Base-by-base conservation (phyloP, 495 filamentous ascomycete species). In the Aspergillus heteromorphus region DNA sequence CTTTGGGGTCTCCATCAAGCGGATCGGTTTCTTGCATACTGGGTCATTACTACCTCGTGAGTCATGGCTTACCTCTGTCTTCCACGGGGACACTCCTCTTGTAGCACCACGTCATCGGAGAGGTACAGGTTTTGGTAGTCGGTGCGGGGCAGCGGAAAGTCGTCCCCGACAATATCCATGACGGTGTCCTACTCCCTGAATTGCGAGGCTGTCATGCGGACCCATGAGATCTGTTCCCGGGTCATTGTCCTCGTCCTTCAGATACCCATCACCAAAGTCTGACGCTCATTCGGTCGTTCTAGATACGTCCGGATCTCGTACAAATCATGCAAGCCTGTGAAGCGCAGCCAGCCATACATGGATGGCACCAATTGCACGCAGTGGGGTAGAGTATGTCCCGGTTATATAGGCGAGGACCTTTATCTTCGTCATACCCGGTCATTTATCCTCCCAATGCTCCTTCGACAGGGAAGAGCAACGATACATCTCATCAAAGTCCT, bases 231-330 rank as follows among this genome's bases (percentile, higher is more conserved):
- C 2, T 57, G 49, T 18, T 73, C 67, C 65, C 68, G 73, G 0
- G 0, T 62, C 68, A 29, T 73, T 73, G 2, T 65, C 9, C 4
- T 65, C 58, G 17, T 60, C 70, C 30, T 70, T 70, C 0, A 61
- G 40, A 27, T 63, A 73, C 23, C 27, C 49, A 49, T 71, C 69
- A 71, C 55, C 67, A 74, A 0, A 45, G 6, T 27, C 23, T 7
- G 7, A 27, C 23, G 23, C 23, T 27, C 23, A 27, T 27, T 27
- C 4, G 7, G 23, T 3, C 23, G 7, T 27, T 27, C 23, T n/a
- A n/a, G n/a, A n/a, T n/a, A n/a, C n/a, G n/a, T n/a, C n/a, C n/a
- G n/a, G n/a, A n/a, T n/a, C n/a, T n/a, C n/a, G n/a, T n/a, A n/a
- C n/a, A n/a, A n/a, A n/a, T n/a, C n/a, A 3, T 55, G 0, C 49